phyloP scores from a whole-genome alignment of 768 basidiomycete genomes.

The Lentinula detonsa region DNA sequence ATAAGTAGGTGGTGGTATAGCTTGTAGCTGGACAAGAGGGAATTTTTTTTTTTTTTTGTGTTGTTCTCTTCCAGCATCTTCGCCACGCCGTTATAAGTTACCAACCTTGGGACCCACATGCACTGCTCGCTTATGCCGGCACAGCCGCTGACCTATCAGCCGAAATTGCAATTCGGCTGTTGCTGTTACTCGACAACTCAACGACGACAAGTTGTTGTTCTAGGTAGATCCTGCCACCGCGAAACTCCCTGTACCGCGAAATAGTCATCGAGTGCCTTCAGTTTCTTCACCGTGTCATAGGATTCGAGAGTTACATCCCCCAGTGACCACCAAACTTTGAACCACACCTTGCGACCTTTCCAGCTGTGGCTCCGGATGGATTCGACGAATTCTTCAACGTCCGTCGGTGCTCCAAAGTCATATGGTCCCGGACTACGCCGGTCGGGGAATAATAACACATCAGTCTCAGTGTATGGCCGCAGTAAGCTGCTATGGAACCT shows the following conservation, averaged over 20 bases:
- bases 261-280: conserved; percentile 6
- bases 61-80: background rate
- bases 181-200: background rate
- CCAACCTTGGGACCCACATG: no score
- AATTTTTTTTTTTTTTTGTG: background rate
- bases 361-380: conserved; percentile 4
- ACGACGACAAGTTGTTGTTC: background rate
- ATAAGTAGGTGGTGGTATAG: no score
- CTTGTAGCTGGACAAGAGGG: background rate
- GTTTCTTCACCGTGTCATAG: background rate
- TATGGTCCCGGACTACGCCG: conserved; percentile 11
- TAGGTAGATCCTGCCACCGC: background rate
- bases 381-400: conserved; percentile 2
- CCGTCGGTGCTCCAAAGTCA: conserved; percentile 14
- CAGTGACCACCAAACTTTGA: conserved; percentile 10
- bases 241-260: conserved; percentile 5
- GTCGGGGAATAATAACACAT: conserved; percentile 20
- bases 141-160: background rate
- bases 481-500: conserved; percentile 20
- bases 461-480: conserved; percentile 16
- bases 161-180: background rate
- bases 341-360: background rate
- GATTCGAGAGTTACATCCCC: conserved; percentile 12
- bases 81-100: no score
- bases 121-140: background rate